These are phyloP conservation scores for Suaeda aralocaspica DNA, from an alignment of 148 eudicot genomes.

Conservation along the genomic window DNA sequence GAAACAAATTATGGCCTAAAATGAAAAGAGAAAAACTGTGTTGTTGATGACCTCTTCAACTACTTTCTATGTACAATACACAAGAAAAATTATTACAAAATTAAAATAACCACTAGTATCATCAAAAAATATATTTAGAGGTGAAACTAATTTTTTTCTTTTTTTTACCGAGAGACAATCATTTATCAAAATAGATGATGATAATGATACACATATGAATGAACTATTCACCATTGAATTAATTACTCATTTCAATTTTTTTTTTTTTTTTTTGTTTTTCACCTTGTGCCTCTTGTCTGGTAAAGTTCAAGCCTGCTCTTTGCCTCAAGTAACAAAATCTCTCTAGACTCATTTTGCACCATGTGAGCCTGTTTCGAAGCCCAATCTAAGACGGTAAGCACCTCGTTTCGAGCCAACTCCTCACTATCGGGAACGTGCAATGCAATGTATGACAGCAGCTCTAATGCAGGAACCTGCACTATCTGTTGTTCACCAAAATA, in stretches of 20 bases:
- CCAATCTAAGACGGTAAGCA: slow-evolving; percentile 77
- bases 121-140: background rate
- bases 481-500: slow-evolving; percentile 80
- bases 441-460: slow-evolving; percentile 61
- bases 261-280: too few relatives aligned
- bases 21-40: background rate
- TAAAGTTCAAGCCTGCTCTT: slow-evolving; percentile 73
- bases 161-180: too few relatives aligned
- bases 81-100: background rate
- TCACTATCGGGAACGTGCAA: slow-evolving; percentile 78
- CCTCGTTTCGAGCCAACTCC: slow-evolving; percentile 68
- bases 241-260: background rate
- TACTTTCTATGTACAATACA: slow-evolving; percentile 8
- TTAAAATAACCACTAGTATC: too few relatives aligned
- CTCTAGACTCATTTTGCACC: slow-evolving; percentile 53
- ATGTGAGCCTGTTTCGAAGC: slow-evolving; percentile 69
- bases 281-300: slow-evolving; percentile 72
- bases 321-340: slow-evolving; percentile 56
- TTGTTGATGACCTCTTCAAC: slow-evolving; percentile 3
- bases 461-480: slow-evolving; percentile 58
- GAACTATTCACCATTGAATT: slow-evolving; percentile 23
- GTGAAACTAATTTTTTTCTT: too few relatives aligned
- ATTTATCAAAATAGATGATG: background rate
- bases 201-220: background rate
- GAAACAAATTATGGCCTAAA: too few relatives aligned